These are phyloP conservation scores for Neurospora sp. DNA, from an alignment of 495 filamentous ascomycete species.

Conservation along the genomic window DNA sequence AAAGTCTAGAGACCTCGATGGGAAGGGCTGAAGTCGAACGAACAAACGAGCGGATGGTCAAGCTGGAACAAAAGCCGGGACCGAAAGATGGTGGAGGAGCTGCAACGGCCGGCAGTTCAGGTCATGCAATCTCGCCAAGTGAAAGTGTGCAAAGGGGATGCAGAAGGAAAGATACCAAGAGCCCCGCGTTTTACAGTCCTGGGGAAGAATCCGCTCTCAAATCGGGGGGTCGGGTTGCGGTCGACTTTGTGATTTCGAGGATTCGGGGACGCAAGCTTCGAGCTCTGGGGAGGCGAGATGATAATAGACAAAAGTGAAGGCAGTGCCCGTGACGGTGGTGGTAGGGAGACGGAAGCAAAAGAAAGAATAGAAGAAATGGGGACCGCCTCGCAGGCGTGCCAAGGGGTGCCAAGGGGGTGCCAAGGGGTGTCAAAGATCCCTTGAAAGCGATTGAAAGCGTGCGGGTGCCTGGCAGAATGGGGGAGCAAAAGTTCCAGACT, in stretches of 20 bases:
- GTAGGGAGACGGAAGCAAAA: neutral
- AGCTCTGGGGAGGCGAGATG: neutral
- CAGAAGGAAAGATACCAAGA: neutral
- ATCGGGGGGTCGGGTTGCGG: neutral
- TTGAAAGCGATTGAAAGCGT: neutral
- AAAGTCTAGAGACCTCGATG: conserved; percentile 3
- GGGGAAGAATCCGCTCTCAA: neutral
- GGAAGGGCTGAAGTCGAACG: conserved; percentile 4
- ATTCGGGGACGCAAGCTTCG: neutral
- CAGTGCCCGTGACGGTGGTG: neutral
- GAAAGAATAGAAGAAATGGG: neutral
- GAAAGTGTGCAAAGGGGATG: neutral
- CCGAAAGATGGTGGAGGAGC: neutral
- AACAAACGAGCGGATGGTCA: conserved; percentile 26
- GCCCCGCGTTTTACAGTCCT: neutral
- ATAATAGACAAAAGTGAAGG: neutral
- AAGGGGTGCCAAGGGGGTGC: neutral
- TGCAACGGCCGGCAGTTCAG: neutral
- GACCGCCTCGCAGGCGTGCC: neutral
- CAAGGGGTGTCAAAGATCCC: neutral
- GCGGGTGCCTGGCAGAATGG: neutral
- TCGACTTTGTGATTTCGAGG: neutral
- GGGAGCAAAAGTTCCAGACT: neutral
- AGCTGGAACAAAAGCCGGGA: conserved; percentile 7
- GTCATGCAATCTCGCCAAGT: neutral